These are phyloP conservation scores for Zoysia japonica DNA, from an alignment of 176 grass and related monocot species.

Conservation along the genomic window DNA sequence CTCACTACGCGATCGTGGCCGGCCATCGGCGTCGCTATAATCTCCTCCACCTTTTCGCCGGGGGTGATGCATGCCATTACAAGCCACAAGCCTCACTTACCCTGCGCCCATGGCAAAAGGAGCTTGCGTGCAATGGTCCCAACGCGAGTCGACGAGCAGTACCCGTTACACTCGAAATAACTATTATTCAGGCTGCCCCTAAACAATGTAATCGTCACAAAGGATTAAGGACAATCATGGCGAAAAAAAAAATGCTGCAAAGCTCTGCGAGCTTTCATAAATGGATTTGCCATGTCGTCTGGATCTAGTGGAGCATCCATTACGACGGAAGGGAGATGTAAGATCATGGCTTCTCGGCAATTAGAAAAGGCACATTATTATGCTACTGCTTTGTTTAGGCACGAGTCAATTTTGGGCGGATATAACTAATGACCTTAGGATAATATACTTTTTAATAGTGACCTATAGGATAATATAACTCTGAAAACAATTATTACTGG, in stretches of 20 bases:
- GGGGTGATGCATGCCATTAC: background rate
- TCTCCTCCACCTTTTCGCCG: constrained; percentile 1
- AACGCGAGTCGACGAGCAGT: background rate
- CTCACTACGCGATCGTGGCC: constrained; percentile 25
- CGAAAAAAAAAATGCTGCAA: background rate
- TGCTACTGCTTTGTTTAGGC: background rate
- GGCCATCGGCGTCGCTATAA: background rate
- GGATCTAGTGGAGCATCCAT: constrained; percentile 14
- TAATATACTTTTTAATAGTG: background rate
- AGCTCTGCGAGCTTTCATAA: background rate
- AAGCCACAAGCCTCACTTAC: constrained; percentile 1
- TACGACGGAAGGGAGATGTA: background rate
- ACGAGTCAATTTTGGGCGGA: background rate
- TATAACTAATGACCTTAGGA: background rate
- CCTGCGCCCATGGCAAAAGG: background rate
- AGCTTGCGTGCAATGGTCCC: background rate
- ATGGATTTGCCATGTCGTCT: background rate
- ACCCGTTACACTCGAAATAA: constrained; percentile 6
- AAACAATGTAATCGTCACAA: background rate
- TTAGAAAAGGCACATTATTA: background rate
- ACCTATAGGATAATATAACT: background rate
- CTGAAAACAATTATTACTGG: background rate
- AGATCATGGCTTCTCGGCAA: background rate
- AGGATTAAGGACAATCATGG: background rate
- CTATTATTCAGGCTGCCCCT: background rate